phyloP scores from a whole-genome alignment of 83 land plant species.

The Larix sibirica region DNA sequence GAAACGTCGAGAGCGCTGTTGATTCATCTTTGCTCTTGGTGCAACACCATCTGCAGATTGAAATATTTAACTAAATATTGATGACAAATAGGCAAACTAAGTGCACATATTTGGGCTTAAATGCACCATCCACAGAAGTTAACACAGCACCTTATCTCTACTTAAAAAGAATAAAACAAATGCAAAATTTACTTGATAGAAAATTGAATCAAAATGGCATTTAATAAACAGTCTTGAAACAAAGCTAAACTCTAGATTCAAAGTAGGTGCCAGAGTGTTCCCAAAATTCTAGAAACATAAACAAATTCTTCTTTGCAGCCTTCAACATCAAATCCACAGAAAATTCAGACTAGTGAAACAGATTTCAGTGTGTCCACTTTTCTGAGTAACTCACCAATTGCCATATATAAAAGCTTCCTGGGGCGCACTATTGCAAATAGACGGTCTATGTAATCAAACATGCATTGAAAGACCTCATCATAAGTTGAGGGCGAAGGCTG shows the following conservation, averaged over 20 bases:
- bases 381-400: conserved; percentile 57
- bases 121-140: too few relatives aligned
- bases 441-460: too few relatives aligned
- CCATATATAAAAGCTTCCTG: conserved; percentile 86
- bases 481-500: too few relatives aligned
- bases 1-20: conserved; percentile 90
- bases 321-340: too few relatives aligned
- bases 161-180: not conserved
- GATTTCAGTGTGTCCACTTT: too few relatives aligned
- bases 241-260: too few relatives aligned
- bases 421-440: conserved; percentile 88
- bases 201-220: not conserved
- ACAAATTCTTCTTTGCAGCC: too few relatives aligned
- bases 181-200: not conserved
- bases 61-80: not conserved
- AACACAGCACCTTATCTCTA: not conserved
- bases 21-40: conserved; percentile 95
- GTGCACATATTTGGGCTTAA: not conserved
- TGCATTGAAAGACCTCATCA: too few relatives aligned
- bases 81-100: conserved; percentile 1
- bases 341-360: too few relatives aligned
- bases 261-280: too few relatives aligned
- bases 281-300: too few relatives aligned
- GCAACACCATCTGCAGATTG: conserved; percentile 81
- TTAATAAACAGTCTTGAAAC: not conserved